Conservation (phyloP, 331 rosid species). For the Prunus yedoensis region DNA sequence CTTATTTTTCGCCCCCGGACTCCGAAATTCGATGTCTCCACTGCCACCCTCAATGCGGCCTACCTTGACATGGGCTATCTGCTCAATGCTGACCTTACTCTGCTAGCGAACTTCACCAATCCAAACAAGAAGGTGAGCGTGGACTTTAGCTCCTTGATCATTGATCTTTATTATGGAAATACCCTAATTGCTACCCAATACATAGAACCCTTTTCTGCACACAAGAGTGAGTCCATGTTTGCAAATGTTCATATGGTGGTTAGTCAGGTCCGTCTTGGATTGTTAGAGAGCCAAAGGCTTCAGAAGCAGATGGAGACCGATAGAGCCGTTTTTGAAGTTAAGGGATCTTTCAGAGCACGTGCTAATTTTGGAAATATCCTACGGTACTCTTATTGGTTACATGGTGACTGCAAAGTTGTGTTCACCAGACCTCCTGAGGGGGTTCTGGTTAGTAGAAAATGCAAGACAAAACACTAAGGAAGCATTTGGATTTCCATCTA, state of each 20-base stretch:
- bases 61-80: constrained; percentile 89
- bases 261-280: constrained; percentile 73
- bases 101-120: constrained; percentile 82
- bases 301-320: constrained; percentile 60
- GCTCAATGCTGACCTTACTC: constrained; percentile 76
- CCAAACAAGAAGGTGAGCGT: constrained; percentile 85
- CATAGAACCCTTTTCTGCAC: constrained; percentile 70
- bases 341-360: constrained; percentile 64
- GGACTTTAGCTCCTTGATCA: constrained; percentile 60
- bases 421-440: constrained; percentile 80
- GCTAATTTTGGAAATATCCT: constrained; percentile 70
- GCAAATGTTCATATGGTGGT: constrained; percentile 56
- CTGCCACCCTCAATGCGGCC: constrained; percentile 70
- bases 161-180: constrained; percentile 63
- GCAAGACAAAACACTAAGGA: constrained; percentile 61
- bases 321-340: constrained; percentile 52
- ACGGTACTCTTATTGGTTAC: constrained; percentile 67
- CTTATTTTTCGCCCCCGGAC: constrained; percentile 76
- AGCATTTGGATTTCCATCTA: neutral
- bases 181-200: constrained; percentile 64
- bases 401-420: constrained; percentile 54
- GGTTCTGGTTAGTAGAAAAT: constrained; percentile 47
- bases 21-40: constrained; percentile 65
- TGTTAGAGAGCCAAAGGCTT: constrained; percentile 48
- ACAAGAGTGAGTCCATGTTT: constrained; percentile 46